A percentile compares a stretch with the other conserved stretches of the same genome.
phyloP scores from a whole-genome alignment of 2,329 filamentous ascomycete genomes.

The Diaporthe ilicicola region DNA sequence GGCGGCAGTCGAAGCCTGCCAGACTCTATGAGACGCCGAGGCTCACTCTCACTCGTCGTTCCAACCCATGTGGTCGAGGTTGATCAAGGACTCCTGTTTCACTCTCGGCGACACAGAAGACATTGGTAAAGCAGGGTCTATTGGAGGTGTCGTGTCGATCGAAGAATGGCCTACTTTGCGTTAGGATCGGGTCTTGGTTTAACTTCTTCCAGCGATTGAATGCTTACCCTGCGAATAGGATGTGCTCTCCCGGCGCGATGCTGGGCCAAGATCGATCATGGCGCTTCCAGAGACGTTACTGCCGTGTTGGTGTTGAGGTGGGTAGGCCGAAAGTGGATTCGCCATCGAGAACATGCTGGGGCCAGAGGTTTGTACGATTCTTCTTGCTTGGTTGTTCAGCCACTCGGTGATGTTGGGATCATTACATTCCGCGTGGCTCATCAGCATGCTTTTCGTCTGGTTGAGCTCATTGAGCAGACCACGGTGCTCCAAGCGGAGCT shows the following conservation, averaged over 20 bases:
- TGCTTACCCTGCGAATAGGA: slow-evolving; percentile 22
- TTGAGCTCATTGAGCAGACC: slow-evolving; percentile 54
- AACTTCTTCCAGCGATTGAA: not conserved
- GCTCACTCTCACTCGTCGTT: not conserved
- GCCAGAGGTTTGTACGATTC: slow-evolving; percentile 47
- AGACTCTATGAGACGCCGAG: not conserved
- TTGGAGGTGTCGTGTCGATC: slow-evolving; percentile 13
- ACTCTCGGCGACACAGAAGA: slow-evolving; percentile 18
- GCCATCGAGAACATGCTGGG: slow-evolving; percentile 28
- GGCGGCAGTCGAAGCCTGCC: not conserved
- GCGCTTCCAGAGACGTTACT: slow-evolving; percentile 29
- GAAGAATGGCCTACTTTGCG: not conserved
- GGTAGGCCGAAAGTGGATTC: slow-evolving; percentile 12
- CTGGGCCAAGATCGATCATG: slow-evolving; percentile 1
- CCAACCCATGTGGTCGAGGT: slow-evolving; percentile 16
- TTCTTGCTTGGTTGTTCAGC: slow-evolving; percentile 60
- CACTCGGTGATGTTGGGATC: slow-evolving; percentile 62
- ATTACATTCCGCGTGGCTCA: slow-evolving; percentile 61
- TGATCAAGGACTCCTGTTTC: slow-evolving; percentile 10
- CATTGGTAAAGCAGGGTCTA: slow-evolving; percentile 21
- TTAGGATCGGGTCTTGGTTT: not conserved
- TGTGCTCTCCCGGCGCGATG: slow-evolving; percentile 15
- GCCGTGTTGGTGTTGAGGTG: slow-evolving; percentile 41
- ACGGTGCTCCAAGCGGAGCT: slow-evolving; percentile 54
- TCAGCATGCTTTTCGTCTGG: slow-evolving; percentile 58